phyloP scores from a whole-genome alignment of 345 rosid genomes.

The Gossypium australe region DNA sequence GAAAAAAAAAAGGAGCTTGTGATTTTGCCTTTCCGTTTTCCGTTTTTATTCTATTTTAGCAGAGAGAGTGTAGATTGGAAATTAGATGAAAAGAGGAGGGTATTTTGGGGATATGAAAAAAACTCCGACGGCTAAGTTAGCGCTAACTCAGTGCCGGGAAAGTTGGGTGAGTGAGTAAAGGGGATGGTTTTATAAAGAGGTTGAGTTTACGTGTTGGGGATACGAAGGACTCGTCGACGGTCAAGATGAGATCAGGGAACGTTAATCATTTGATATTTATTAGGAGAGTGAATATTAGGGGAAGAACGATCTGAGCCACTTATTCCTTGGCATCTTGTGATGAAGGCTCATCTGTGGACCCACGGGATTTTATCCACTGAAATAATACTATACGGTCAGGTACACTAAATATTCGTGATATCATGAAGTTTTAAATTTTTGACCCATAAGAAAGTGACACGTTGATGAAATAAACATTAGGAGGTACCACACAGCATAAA shows the following conservation, averaged over 20 bases:
- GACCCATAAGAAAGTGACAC: not conserved
- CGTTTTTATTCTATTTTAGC: not conserved
- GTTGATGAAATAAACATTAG: not conserved
- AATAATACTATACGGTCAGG: not conserved
- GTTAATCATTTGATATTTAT: not conserved
- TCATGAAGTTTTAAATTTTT: not conserved
- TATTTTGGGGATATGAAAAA: constrained; percentile 15
- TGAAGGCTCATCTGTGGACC: not conserved
- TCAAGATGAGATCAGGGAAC: not conserved
- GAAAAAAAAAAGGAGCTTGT: not conserved
- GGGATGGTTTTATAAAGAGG: not conserved
- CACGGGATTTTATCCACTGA: not conserved
- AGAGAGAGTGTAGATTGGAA: constrained; percentile 7
- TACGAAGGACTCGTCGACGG: not conserved
- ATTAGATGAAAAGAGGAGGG: constrained; percentile 20
- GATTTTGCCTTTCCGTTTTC: not conserved
- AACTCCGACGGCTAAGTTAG: not conserved
- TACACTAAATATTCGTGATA: no score
- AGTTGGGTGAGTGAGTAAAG: not conserved
- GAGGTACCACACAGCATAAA: not conserved
- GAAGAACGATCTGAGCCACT: not conserved
- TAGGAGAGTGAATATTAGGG: not conserved
- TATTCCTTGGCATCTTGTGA: not conserved
- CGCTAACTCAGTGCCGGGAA: not conserved
- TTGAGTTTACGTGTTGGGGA: not conserved